Evolutionary conservation across 106 monocot genomes (phyloP), one percentile per base, ranked within the genome.

Genomic region (Cymbidium sinense): DNA sequence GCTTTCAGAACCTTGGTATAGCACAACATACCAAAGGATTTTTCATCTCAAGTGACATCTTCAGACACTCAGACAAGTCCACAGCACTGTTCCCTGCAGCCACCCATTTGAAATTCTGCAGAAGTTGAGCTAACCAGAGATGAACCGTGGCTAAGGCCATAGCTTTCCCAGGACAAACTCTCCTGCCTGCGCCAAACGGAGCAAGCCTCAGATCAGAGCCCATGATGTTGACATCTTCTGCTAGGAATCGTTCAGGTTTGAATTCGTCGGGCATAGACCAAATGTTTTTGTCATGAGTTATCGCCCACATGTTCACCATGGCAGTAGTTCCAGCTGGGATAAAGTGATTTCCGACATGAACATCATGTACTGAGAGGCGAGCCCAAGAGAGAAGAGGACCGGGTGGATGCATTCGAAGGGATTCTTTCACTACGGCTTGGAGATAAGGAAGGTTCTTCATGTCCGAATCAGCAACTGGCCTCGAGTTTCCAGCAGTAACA

Each of bases 151-250:
- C 82, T 71, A 82, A 25, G 19, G 74, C 83, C 83, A 83, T 73
- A 18, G 73, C 64, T 72, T 83, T 83, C 30, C 83, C 83, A 6
- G 83, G 83, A 30, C 83, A 83, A 1, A 83, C 83, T 70, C 83
- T 78, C 44, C 83, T 19, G 1, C 83, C 83, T 2, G 83, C 31
- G 5, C 83, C 83, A 34, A 83, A 82, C 0, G 81, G 81, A 1
- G 81, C 81, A n/a, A 82, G 76, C 77, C 69, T 70, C 11, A 77
- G 55, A 58, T 82, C 81, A 43, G 76, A 82, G 23, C 81, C 81
- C 70, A 71, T 62, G 34, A 82, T 37, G 35, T 55, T 76, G 76
- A 82, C 70, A 15, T 82, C 76, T 39, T 76, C 70, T 1, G 50
- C 70, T 25, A 71, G 0, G 50, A 82, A 82, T 27, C 81, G 64